Evolutionary conservation across 75 land plant genomes (phyloP).

Genomic region (Picea glauca): DNA sequence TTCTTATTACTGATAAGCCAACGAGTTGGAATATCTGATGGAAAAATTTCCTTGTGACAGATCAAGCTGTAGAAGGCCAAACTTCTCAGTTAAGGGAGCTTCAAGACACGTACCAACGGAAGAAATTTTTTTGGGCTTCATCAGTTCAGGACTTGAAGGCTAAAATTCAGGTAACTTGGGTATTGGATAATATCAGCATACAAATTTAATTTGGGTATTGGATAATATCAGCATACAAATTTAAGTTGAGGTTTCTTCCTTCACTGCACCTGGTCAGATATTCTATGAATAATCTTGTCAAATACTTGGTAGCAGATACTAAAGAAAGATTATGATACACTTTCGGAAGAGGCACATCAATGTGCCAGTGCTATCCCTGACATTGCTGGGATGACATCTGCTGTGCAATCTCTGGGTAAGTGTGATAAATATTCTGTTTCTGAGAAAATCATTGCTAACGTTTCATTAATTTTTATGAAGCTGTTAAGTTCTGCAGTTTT

Average conservation of each 20-base stretch:
- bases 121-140: constrained; percentile 49
- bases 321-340: constrained; percentile 49
- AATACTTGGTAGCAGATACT: constrained; percentile 35
- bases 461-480: background rate
- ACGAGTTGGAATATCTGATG: background rate
- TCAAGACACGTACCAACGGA: constrained; percentile 45
- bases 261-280: background rate
- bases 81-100: constrained; percentile 40
- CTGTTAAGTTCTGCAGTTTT: constrained; percentile 49
- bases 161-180: constrained; percentile 52
- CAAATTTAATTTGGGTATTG: background rate
- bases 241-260: background rate
- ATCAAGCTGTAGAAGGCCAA: constrained; percentile 57
- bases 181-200: too few species aligned
- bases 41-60: constrained; percentile 20
- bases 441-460: background rate
- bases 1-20: background rate
- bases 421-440: constrained; percentile 1
- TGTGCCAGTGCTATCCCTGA: constrained; percentile 84
- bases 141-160: constrained; percentile 37
- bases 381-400: constrained; percentile 61
- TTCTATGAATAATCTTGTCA: background rate
- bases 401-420: constrained; percentile 77
- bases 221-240: too few species aligned
- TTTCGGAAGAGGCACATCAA: constrained; percentile 66